phyloP scores from a whole-genome alignment of 1,139 yeast species.

The Blastobotrys proliferans region DNA sequence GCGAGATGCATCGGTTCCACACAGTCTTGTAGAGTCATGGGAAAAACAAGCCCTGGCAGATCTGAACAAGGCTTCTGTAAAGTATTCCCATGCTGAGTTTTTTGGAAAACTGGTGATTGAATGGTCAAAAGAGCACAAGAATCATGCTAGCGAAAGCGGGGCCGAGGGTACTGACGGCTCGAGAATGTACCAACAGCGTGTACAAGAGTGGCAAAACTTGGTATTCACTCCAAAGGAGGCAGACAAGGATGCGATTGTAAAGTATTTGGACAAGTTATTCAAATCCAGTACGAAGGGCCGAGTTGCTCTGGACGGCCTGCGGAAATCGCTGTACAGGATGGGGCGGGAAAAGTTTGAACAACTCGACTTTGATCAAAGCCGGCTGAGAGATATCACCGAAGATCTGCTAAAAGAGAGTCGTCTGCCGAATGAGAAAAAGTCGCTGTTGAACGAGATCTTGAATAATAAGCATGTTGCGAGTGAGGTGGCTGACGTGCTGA shows the following conservation, averaged over 20 bases:
- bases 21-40: slow-evolving; percentile 8
- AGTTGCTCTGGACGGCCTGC: slow-evolving; percentile 11
- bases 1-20: slow-evolving; percentile 12
- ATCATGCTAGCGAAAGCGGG: slow-evolving; percentile 1
- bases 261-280: slow-evolving; percentile 17
- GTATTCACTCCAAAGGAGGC: slow-evolving; percentile 15
- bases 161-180: slow-evolving; percentile 12
- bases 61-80: slow-evolving; percentile 11
- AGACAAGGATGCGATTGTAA: slow-evolving; percentile 10
- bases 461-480: slow-evolving; percentile 12
- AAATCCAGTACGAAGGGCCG: slow-evolving; percentile 2
- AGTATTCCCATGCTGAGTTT: slow-evolving; percentile 18
- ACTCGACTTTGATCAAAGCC: background rate
- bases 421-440: too few relatives aligned
- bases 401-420: too few relatives aligned
- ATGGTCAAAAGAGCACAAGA: slow-evolving; percentile 11
- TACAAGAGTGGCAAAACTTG: slow-evolving; percentile 17
- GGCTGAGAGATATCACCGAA: background rate
- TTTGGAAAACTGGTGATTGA: slow-evolving; percentile 19
- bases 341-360: background rate
- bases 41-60: slow-evolving; percentile 9
- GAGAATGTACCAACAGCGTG: slow-evolving; percentile 17
- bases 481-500: slow-evolving; percentile 20
- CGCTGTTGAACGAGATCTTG: slow-evolving; percentile 14
- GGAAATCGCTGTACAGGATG: slow-evolving; percentile 6